Percentiles rank a stretch among this genome's conserved stretches.
Evolutionary conservation across 805 yeast species (phyloP).

Genomic region (Maudiozyma serrabonitensis): DNA sequence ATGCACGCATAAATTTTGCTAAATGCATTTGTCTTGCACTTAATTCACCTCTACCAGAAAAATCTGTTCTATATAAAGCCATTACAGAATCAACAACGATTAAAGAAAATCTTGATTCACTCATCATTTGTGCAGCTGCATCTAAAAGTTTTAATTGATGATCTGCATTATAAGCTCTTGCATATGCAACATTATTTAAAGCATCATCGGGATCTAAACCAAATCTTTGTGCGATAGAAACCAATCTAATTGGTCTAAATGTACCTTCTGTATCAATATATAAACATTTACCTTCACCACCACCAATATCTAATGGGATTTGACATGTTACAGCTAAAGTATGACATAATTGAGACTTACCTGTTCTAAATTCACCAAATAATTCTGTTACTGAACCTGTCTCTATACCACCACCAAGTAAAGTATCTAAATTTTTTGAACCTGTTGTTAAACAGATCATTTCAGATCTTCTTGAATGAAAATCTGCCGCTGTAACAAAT

Average conservation of each 20-base stretch:
- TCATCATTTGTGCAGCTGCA: conserved; percentile 93
- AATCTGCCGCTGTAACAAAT: conserved; percentile 93
- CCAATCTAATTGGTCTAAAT: conserved; percentile 82
- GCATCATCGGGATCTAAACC: conserved; percentile 90
- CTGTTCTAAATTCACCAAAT: conserved; percentile 96
- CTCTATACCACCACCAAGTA: conserved; percentile 93
- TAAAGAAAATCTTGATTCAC: conserved; percentile 82
- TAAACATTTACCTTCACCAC: conserved; percentile 96
- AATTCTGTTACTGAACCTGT: conserved; percentile 95
- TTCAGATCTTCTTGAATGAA: conserved; percentile 81
- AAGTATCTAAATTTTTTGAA: conserved; percentile 83
- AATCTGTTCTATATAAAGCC: conserved; percentile 94
- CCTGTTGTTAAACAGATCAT: conserved; percentile 92
- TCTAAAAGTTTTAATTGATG: conserved; percentile 81
- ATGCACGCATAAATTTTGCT: conserved; percentile 82
- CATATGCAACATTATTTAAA: conserved; percentile 94
- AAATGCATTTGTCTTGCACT: conserved; percentile 92
- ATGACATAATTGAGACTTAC: conserved; percentile 94
- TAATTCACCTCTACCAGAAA: conserved; percentile 88
- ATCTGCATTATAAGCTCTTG: conserved; percentile 94
- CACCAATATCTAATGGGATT: conserved; percentile 92
- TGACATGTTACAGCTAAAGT: conserved; percentile 96
- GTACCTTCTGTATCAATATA: conserved; percentile 97
- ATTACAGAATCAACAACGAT: conserved; percentile 94
- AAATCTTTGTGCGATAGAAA: conserved; percentile 82